Evolutionary conservation across 306 rosid genomes (phyloP), one percentile per base, ranked within the genome.

Genomic region (Sicyos baderoa): DNA sequence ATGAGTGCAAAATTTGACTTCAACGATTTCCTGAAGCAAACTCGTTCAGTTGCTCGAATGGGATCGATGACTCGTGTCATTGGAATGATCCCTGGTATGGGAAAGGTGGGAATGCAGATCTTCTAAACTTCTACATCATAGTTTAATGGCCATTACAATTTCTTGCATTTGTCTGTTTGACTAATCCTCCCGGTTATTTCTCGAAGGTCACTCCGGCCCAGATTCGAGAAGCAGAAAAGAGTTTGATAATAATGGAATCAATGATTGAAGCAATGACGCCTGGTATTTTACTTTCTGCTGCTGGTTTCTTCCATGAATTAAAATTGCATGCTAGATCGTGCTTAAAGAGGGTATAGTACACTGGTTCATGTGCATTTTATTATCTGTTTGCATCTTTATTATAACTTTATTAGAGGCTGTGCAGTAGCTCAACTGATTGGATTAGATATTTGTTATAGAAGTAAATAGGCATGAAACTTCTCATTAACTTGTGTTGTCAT

Each of bases 51-150:
- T 76, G 96, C 99, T 47, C 82, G 81, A 49, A 93, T 93, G 99
- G 99, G 99, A 73, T 88, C 99, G n/a, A 85, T 93, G 82, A 83
- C 92, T 67, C 97, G 99, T 72, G 97, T 93, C 81, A 71, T 93
- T 69, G 97, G 99, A 82, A 93, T 93, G 99, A 89, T 93, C 84
- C 99, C 99, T 76, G 99, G 99, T 42, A 93, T 93, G 99, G 90
- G 89, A 16, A 93, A 93, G 97, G 99, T 93, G 21, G 21, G 71
- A 45, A 66, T 44, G 37, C 18, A 47, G 44, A 47, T 23, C 29
- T 66, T 66, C 18, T 22, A 19, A 66, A 66, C 32, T 45, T 66
- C 21, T 47, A 44, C 55, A 14, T 47, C 1, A 7, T 65, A 21
- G 53, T 65, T 21, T 66, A 42, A n/a, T 44, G 40, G 29, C 14